These are phyloP conservation scores for Geosmithia morbida DNA, from an alignment of 2,329 filamentous ascomycete genomes.

Conservation along the genomic window DNA sequence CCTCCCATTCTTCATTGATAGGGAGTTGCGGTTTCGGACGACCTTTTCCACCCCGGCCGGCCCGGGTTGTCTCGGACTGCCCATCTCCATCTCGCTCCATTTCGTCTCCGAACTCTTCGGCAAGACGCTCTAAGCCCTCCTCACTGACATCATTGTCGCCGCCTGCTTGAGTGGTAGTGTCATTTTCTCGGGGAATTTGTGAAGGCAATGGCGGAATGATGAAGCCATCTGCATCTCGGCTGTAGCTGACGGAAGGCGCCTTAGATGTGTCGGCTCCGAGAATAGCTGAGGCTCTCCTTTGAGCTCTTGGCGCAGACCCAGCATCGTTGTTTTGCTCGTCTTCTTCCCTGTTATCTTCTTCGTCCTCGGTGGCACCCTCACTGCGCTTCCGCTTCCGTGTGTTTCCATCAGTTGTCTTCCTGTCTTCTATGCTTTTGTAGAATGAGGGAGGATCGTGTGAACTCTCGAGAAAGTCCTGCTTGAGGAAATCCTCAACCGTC, in stretches of 20 bases:
- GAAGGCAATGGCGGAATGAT: constrained; percentile 41
- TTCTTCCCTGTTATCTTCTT: constrained; percentile 15
- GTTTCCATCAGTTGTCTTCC: constrained; percentile 32
- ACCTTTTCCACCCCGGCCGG: constrained; percentile 5
- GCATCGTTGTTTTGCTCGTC: constrained; percentile 9
- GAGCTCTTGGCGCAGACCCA: constrained; percentile 1
- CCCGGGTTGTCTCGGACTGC: constrained; percentile 4
- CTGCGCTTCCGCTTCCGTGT: constrained; percentile 10
- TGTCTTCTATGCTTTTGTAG: constrained; percentile 39
- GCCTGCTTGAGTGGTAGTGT: constrained; percentile 5
- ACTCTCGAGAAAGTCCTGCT: constrained; percentile 56
- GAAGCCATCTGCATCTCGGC: constrained; percentile 54
- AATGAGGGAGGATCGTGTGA: constrained; percentile 73
- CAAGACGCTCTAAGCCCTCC: constrained; percentile 23
- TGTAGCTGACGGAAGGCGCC: constrained; percentile 20
- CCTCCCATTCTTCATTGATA: constrained; percentile 47
- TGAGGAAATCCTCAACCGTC: constrained; percentile 75
- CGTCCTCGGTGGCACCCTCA: constrained; percentile 5
- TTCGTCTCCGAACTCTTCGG: constrained; percentile 27
- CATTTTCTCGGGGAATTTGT: constrained; percentile 17
- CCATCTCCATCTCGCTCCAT: constrained; percentile 15
- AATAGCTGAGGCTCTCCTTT: background rate
- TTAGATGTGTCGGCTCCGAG: constrained; percentile 18
- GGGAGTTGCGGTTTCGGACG: constrained; percentile 28
- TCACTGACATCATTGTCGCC: constrained; percentile 5